phyloP scores from a whole-genome alignment of 2,329 filamentous ascomycete species.

The Truncatella angustata region DNA sequence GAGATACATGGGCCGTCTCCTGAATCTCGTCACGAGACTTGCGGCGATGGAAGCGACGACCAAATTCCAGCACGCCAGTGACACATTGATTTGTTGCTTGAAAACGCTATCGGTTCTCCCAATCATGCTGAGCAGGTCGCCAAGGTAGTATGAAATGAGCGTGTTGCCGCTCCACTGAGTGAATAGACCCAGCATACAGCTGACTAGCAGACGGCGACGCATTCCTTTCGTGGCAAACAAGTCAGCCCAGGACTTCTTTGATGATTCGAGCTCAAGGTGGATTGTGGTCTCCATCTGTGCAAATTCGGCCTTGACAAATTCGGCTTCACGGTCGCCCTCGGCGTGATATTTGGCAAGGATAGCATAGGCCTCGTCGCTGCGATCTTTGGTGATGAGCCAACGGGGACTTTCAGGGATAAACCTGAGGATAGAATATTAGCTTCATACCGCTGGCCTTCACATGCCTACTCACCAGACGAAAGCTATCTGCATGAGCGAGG shows the following conservation, averaged over 20 bases:
- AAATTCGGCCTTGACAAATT: constrained; percentile 35
- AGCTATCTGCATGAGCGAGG: constrained; percentile 38
- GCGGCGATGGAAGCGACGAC: constrained; percentile 39
- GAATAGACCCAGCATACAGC: constrained; percentile 49
- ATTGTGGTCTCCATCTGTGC: constrained; percentile 16
- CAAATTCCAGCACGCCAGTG: constrained; percentile 43
- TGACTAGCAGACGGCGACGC: constrained; percentile 47
- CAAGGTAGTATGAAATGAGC: constrained; percentile 42
- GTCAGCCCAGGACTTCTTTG: constrained; percentile 52
- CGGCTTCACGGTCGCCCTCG: constrained; percentile 43
- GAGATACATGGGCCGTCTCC: constrained; percentile 35
- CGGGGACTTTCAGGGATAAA: constrained; percentile 29
- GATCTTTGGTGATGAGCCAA: constrained; percentile 28
- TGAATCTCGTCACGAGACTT: constrained; percentile 37
- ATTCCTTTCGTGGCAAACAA: constrained; percentile 50
- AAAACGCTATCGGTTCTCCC: constrained; percentile 37
- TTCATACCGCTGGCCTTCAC: not conserved
- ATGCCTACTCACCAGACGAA: constrained; percentile 33
- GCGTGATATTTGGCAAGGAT: constrained; percentile 38
- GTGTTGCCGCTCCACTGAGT: constrained; percentile 54
- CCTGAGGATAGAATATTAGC: constrained; percentile 11
- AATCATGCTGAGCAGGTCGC: constrained; percentile 42
- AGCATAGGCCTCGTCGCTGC: constrained; percentile 27
- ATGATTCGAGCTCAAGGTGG: constrained; percentile 45
- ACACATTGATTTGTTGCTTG: constrained; percentile 46